Evolutionary conservation across 257 asterid species (phyloP), one percentile per base, ranked within the genome.

Genomic region (Solanum tarapatanum): DNA sequence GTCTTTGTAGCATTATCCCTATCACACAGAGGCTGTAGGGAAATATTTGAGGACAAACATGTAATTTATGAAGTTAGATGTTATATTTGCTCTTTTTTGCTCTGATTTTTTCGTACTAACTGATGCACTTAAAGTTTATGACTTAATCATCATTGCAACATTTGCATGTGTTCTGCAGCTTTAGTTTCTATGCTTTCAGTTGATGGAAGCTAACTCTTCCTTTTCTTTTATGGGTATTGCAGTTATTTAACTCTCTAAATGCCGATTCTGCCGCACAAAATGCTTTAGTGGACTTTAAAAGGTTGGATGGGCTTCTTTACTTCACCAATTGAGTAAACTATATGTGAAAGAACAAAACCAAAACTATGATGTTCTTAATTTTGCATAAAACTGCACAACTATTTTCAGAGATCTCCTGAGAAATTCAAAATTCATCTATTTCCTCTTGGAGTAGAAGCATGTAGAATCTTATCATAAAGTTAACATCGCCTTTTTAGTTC

Each of bases 271-370:
- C 36, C 39, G 7, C 72, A 79, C 89, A 87, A 62, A 76, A 86
- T 88, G 75, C 84, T 80, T 85, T 86, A 79, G 87, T 91, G 64
- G 87, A 89, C 19, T 76, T 79, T 45, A 88, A 86, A 88, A 91
- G 94, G 93, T 93, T 84, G 68, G 91, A 87, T 35, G 85, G 41
- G 43, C 62, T 82, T 35, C 41, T 64, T 55, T 11, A 72, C 85
- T 26, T 37, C 23, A 26, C 39, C 85, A 60, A 33, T 55, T 41
- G 41, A 85, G 58, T 26, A 45, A 72, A 48, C 41, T 28, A 45
- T 80, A 45, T 51, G 85, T 24, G 66, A 8, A 28, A 48, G 41
- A 80, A 28, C 68, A 45, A 80, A 43, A 48, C 19, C 16, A 45
- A 45, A 79, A 28, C 41, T 48, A 13, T 30, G 11, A 80, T 28